Conservation (phyloP, 2,329 filamentous ascomycete species). For the Fusarium clavum region DNA sequence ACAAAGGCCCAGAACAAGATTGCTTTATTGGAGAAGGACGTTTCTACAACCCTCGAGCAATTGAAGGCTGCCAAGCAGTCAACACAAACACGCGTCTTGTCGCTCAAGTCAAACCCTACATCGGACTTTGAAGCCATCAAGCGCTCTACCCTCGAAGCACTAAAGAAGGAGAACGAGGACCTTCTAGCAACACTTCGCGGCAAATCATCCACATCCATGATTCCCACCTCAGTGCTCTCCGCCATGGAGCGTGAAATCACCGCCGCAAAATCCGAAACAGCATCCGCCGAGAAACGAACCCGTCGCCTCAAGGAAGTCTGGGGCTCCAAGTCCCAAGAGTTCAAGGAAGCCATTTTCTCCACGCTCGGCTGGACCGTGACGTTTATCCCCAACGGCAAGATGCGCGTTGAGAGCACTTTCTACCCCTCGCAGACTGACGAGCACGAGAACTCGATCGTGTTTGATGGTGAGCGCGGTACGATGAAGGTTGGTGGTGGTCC, state of each 20-base stretch:
- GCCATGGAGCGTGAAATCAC: constrained; percentile 80
- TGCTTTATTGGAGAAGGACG: constrained; percentile 78
- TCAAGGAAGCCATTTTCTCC: constrained; percentile 92
- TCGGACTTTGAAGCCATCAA: constrained; percentile 88
- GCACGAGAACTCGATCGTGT: constrained; percentile 80
- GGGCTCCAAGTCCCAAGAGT: constrained; percentile 90
- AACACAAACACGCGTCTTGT: constrained; percentile 83
- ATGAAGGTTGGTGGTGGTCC: constrained; percentile 98
- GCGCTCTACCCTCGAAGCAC: constrained; percentile 77
- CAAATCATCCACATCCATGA: constrained; percentile 65
- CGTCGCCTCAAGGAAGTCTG: constrained; percentile 92
- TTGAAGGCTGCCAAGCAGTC: constrained; percentile 73
- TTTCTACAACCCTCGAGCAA: constrained; percentile 78
- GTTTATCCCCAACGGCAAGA: constrained; percentile 97
- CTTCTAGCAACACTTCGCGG: constrained; percentile 77
- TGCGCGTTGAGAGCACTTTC: constrained; percentile 89
- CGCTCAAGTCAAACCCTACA: constrained; percentile 92
- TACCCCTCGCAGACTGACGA: constrained; percentile 76
- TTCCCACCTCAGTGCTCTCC: constrained; percentile 82
- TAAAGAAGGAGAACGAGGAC: constrained; percentile 86
- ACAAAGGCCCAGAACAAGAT: constrained; percentile 75
- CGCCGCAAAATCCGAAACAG: constrained; percentile 75
- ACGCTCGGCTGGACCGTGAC: constrained; percentile 95
- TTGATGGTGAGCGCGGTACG: constrained; percentile 92
- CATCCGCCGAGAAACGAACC: constrained; percentile 83